Percentiles rank a stretch among this genome's conserved stretches.
Conservation (phyloP, 2,329 filamentous ascomycete genomes). For the Chrysoporthe puriensis region DNA sequence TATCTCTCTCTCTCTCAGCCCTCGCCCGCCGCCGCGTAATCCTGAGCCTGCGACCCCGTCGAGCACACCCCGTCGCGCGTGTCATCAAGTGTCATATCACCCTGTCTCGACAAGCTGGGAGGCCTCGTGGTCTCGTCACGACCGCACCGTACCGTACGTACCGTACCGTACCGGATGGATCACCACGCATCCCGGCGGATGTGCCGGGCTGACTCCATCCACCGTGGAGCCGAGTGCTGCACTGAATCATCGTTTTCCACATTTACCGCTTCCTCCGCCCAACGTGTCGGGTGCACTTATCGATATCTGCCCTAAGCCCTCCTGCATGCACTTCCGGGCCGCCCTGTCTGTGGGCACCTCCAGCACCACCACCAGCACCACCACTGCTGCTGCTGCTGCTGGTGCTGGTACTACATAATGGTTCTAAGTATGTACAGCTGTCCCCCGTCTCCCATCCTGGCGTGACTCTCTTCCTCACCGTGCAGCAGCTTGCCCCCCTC, state of each 20-base stretch:
- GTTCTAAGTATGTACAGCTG: too few relatives aligned
- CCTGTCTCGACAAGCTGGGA: too few relatives aligned
- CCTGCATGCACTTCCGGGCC: slow-evolving; percentile 1
- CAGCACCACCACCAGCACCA: too few relatives aligned
- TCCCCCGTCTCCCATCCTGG: background rate
- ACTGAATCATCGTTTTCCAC: background rate
- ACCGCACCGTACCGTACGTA: too few relatives aligned
- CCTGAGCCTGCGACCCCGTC: too few relatives aligned
- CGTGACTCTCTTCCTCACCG: background rate
- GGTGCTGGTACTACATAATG: too few relatives aligned
- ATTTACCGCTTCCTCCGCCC: slow-evolving; percentile 5
- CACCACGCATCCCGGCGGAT: background rate
- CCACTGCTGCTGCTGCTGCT: too few relatives aligned
- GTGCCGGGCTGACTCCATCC: slow-evolving; percentile 1
- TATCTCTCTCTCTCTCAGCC: background rate
- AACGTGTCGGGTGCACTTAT: slow-evolving; percentile 8
- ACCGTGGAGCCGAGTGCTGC: slow-evolving; percentile 4
- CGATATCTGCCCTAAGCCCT: slow-evolving; percentile 12
- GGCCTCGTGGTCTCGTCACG: background rate
- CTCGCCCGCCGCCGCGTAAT: too few relatives aligned
- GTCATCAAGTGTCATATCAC: too few relatives aligned
- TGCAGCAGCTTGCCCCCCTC: background rate
- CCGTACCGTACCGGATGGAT: background rate
- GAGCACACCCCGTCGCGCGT: too few relatives aligned
- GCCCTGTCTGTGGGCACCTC: background rate